phyloP scores from a whole-genome alignment of 2,329 filamentous ascomycete species.

The Coniosporium tulheliwenetii region DNA sequence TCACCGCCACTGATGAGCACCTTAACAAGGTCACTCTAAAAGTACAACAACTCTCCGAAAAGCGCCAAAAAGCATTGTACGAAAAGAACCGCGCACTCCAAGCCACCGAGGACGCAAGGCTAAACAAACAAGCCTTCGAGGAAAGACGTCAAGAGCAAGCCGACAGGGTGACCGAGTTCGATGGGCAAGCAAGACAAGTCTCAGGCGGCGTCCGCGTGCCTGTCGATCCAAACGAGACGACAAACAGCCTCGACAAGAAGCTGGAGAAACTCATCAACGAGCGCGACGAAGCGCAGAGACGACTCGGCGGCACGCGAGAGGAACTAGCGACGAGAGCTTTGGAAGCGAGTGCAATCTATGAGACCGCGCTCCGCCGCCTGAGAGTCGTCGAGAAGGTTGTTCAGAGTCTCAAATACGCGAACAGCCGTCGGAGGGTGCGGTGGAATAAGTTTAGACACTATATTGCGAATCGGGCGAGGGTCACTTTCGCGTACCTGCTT shows the following conservation, averaged over 20 bases:
- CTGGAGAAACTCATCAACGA: constrained; percentile 14
- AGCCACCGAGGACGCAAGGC: constrained; percentile 16
- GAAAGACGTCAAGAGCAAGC: constrained; percentile 13
- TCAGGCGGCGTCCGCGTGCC: constrained; percentile 8
- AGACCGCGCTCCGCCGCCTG: constrained; percentile 1
- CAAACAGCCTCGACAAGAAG: constrained; percentile 14
- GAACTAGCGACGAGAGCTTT: constrained; percentile 11
- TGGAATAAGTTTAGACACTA: constrained; percentile 71
- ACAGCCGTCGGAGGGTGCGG: constrained; percentile 53
- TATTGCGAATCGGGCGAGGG: constrained; percentile 74
- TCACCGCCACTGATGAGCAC: constrained; percentile 9
- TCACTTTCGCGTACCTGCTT: constrained; percentile 76
- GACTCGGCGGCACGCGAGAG: constrained; percentile 17
- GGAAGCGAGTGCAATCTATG: constrained; percentile 13
- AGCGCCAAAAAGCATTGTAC: constrained; percentile 19
- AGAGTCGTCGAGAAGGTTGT: too few species aligned
- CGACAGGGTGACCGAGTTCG: constrained; percentile 11
- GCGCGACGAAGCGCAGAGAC: constrained; percentile 6
- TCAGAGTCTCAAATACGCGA: constrained; percentile 23
- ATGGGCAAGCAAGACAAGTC: constrained; percentile 7
- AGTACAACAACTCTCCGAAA: constrained; percentile 13
- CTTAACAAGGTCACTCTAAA: constrained; percentile 15
- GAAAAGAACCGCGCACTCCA: constrained; percentile 26
- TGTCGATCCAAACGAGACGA: constrained; percentile 15
- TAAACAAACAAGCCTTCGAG: constrained; percentile 13